Conservation (phyloP, 805 yeast genomes). For the Kregervanrija fluxuum region DNA sequence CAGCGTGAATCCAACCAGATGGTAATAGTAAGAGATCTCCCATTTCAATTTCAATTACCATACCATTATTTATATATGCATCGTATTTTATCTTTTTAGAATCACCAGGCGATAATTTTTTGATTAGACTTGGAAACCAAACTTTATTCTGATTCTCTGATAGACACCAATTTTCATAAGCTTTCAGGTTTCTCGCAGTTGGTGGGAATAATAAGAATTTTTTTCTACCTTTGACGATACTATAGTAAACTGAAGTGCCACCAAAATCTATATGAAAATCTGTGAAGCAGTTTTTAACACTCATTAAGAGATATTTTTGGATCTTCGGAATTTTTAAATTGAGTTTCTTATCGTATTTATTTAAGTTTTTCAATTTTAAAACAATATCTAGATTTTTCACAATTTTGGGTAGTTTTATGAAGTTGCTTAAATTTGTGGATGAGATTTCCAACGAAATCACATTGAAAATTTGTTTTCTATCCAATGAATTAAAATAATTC, state of each 20-base stretch:
- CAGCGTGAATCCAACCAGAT: constrained; percentile 91
- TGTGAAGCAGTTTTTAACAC: constrained; percentile 71
- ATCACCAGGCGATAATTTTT: constrained; percentile 13
- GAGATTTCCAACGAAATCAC: constrained; percentile 80
- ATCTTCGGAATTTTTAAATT: constrained; percentile 43
- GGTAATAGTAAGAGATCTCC: constrained; percentile 83
- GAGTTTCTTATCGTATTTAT: constrained; percentile 8
- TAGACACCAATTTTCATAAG: constrained; percentile 68
- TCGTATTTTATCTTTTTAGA: constrained; percentile 9
- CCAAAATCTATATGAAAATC: constrained; percentile 92
- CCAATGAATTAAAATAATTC: constrained; percentile 49
- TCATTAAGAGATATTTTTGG: constrained; percentile 78
- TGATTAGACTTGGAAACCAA: constrained; percentile 55
- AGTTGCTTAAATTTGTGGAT: constrained; percentile 38
- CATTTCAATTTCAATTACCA: constrained; percentile 28
- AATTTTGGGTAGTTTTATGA: constrained; percentile 54
- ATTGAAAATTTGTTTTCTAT: constrained; percentile 63
- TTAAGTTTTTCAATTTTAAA: constrained; percentile 49
- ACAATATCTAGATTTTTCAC: constrained; percentile 67
- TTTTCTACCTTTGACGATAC: constrained; percentile 69
- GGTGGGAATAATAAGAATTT: constrained; percentile 78
- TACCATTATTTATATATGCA: constrained; percentile 29
- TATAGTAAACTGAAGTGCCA: constrained; percentile 87
- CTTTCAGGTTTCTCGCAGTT: constrained; percentile 48
- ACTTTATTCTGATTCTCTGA: constrained; percentile 51